Percentiles rank a stretch among this genome's conserved stretches.
These are phyloP conservation scores for Leucocoprinus birnbaumii DNA, from an alignment of 768 basidiomycete species.

Conservation along the genomic window DNA sequence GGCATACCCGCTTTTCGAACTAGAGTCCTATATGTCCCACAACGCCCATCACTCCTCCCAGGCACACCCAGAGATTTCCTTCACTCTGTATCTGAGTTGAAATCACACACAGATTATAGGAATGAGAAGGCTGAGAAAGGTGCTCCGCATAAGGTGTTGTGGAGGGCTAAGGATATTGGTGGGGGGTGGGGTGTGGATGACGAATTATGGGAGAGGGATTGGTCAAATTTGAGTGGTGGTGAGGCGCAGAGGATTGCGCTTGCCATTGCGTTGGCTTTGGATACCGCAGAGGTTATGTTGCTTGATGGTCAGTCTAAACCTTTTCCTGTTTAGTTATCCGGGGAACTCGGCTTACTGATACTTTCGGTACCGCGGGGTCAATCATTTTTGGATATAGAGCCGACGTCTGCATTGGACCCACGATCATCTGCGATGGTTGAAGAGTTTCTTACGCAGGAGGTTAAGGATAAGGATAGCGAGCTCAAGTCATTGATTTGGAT, in stretches of 20 bases:
- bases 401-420: conserved; percentile 84
- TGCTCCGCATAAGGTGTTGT: conserved; percentile 17
- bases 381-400: too few species aligned
- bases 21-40: conserved; percentile 81
- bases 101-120: conserved; percentile 1
- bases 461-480: conserved; percentile 43
- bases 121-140: conserved; percentile 15
- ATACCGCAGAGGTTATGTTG: conserved; percentile 75
- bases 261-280: conserved; percentile 69
- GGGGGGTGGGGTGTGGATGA: conserved; percentile 63
- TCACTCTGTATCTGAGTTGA: conserved; percentile 21
- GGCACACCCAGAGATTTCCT: conserved; percentile 79
- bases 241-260: conserved; percentile 84
- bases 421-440: conserved; percentile 68
- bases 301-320: conserved; percentile 60
- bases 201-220: conserved; percentile 75
- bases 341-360: too few species aligned
- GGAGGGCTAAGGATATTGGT: conserved; percentile 51
- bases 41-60: conserved; percentile 83
- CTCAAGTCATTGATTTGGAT: conserved; percentile 85
- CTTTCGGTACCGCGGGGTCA: too few species aligned
- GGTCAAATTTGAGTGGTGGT: conserved; percentile 82
- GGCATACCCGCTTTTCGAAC: conserved; percentile 80
- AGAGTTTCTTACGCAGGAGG: conserved; percentile 46
- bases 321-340: neutral